A percentile compares a stretch with the other conserved stretches of the same genome.
phyloP scores from a whole-genome alignment of 148 eudicot species.

The Fallopia convolvulus region DNA sequence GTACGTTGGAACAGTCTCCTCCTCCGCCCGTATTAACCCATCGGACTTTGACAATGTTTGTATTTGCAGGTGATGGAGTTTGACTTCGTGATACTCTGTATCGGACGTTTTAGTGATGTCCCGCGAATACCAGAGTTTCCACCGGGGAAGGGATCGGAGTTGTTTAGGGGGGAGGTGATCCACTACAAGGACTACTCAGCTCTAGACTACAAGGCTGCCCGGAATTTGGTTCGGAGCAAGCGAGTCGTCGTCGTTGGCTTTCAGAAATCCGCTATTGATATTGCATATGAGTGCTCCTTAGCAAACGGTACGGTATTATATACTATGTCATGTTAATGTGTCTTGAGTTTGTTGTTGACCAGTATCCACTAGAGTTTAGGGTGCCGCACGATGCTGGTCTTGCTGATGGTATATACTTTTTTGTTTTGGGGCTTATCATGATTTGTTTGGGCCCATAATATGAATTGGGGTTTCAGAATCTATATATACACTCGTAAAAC shows the following conservation, averaged over 20 bases:
- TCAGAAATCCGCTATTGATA: constrained; percentile 32
- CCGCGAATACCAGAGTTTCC: constrained; percentile 22
- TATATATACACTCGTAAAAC: no score
- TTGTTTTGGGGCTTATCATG: no score
- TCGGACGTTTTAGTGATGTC: constrained; percentile 24
- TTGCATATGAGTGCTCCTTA: constrained; percentile 11
- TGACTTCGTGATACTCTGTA: constrained; percentile 26
- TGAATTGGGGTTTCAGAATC: no score
- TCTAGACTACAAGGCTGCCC: constrained; percentile 14
- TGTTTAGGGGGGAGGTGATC: constrained; percentile 20
- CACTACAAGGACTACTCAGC: constrained; percentile 28
- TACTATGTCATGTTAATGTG: no score
- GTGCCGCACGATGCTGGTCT: no score
- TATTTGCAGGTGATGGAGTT: background rate
- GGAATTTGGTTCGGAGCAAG: constrained; percentile 12
- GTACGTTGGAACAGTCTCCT: no score
- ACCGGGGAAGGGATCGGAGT: constrained; percentile 17
- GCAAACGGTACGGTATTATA: background rate
- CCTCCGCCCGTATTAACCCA: no score
- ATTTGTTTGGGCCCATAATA: no score
- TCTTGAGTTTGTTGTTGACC: no score
- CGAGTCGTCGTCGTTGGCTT: constrained; percentile 21
- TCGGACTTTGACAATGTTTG: no score
- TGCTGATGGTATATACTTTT: no score
- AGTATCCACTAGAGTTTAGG: no score